A percentile compares a stretch with the other conserved stretches of the same genome.
Conservation (phyloP, 108 stramenopile genomes). For the Fragilaria radians region DNA sequence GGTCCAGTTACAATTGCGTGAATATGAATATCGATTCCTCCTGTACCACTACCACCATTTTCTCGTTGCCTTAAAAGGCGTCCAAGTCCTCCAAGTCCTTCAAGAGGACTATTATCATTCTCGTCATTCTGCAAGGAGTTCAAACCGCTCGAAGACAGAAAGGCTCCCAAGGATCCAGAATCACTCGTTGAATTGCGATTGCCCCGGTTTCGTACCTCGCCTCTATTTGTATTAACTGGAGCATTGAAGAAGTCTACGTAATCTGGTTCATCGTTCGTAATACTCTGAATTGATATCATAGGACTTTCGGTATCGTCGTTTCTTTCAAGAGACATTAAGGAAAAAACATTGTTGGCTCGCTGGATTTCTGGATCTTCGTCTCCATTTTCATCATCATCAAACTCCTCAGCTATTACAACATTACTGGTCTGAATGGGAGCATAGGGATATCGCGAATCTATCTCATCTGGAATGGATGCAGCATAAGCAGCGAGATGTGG, state of each 20-base stretch:
- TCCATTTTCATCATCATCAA: not conserved
- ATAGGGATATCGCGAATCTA: not conserved
- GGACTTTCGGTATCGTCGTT: not conserved
- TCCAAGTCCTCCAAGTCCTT: conserved; percentile 18
- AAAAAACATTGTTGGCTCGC: not conserved
- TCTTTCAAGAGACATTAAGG: not conserved
- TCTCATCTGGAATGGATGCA: conserved; percentile 31
- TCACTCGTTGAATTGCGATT: conserved; percentile 19
- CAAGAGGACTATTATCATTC: conserved; percentile 5
- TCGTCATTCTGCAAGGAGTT: conserved; percentile 13
- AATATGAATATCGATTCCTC: conserved; percentile 87
- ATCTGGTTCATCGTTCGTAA: conserved; percentile 46
- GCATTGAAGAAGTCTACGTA: conserved; percentile 71
- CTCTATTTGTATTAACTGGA: conserved; percentile 68
- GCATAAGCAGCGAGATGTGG: conserved; percentile 77
- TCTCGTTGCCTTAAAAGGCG: conserved; percentile 23
- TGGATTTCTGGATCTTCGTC: conserved; percentile 12
- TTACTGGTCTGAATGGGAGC: not conserved
- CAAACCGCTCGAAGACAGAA: conserved; percentile 45
- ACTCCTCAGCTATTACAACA: conserved; percentile 7
- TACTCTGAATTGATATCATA: conserved; percentile 11
- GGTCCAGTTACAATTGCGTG: conserved; percentile 84
- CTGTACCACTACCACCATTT: conserved; percentile 24
- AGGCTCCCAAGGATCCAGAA: conserved; percentile 40
- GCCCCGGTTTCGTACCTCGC: conserved; percentile 31